Percentiles rank a stretch among this genome's conserved stretches.
Evolutionary conservation across 768 basidiomycete genomes (phyloP).

Genomic region (Fibroporia radiculosa): DNA sequence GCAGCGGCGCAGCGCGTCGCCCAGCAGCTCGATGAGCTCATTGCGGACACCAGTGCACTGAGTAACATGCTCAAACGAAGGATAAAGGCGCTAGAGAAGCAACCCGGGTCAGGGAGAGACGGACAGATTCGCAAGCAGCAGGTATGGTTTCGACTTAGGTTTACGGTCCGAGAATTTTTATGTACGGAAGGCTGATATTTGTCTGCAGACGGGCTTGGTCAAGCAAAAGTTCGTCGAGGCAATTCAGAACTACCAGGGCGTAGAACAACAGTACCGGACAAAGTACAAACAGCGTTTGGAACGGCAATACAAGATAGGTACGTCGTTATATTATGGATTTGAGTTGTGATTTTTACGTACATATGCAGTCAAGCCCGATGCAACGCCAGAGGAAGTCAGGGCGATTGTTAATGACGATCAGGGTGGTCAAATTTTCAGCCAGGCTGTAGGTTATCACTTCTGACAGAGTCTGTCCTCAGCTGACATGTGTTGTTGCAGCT

Average conservation of each 20-base stretch:
- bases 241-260: conserved; percentile 69
- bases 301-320: conserved; percentile 74
- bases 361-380: conserved; percentile 72
- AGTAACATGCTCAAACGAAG: conserved; percentile 50
- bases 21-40: conserved; percentile 48
- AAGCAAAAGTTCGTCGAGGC: conserved; percentile 68
- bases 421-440: conserved; percentile 69
- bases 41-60: conserved; percentile 51
- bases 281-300: conserved; percentile 62
- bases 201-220: conserved; percentile 44
- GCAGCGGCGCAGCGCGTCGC: conserved; percentile 31
- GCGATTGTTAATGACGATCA: conserved; percentile 58
- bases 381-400: conserved; percentile 71
- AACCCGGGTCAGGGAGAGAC: conserved; percentile 32
- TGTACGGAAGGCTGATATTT: neutral
- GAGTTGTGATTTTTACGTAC: no score
- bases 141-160: conserved; percentile 14
- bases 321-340: conserved; percentile 7
- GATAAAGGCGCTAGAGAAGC: conserved; percentile 47
- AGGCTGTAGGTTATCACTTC: conserved; percentile 56
- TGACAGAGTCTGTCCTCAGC: neutral
- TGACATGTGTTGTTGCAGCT: conserved; percentile 37
- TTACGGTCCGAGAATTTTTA: neutral
- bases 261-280: conserved; percentile 63
- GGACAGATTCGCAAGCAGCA: conserved; percentile 41